Percentiles rank a stretch among this genome's conserved stretches.
Conservation (phyloP, 208 protist genomes). For the Trypanosoma mega region DNA sequence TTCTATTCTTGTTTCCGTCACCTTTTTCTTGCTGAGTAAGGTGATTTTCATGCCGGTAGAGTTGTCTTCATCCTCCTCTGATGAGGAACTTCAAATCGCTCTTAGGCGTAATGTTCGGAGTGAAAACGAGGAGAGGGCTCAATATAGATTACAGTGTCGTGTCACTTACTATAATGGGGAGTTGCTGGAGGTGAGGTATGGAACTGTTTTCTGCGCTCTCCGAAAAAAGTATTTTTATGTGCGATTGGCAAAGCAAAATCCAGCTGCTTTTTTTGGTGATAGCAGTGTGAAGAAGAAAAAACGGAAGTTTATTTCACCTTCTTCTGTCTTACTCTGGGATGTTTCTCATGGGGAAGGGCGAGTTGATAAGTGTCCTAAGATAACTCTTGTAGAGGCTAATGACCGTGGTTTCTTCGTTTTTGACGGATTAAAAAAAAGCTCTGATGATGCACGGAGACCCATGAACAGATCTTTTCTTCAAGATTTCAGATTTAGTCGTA, state of each 20-base stretch:
- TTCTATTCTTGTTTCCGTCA: background rate
- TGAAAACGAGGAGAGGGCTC: slow-evolving; percentile 23
- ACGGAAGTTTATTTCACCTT: slow-evolving; percentile 32
- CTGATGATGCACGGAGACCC: background rate
- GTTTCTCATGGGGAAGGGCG: slow-evolving; percentile 16
- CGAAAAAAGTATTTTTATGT: slow-evolving; percentile 60
- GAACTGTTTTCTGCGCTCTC: slow-evolving; percentile 57
- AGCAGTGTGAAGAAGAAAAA: slow-evolving; percentile 29
- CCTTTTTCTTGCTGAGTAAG: background rate
- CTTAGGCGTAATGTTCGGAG: slow-evolving; percentile 37
- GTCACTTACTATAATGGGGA: slow-evolving; percentile 33
- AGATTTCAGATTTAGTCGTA: slow-evolving; percentile 24
- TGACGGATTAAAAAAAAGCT: slow-evolving; percentile 26
- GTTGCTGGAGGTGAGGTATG: slow-evolving; percentile 35
- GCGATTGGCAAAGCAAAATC: slow-evolving; percentile 35
- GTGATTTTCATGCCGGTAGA: slow-evolving; percentile 32
- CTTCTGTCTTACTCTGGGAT: slow-evolving; percentile 35
- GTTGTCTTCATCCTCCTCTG: slow-evolving; percentile 61
- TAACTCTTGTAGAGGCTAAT: slow-evolving; percentile 36
- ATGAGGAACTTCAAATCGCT: slow-evolving; percentile 54
- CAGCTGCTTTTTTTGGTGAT: slow-evolving; percentile 63
- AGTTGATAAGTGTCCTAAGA: slow-evolving; percentile 1
- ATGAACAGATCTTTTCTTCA: background rate
- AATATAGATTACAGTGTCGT: slow-evolving; percentile 3
- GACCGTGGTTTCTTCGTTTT: slow-evolving; percentile 62